Conservation (phyloP, 768 basidiomycete species). For the Pleurotus pulmonarius region DNA sequence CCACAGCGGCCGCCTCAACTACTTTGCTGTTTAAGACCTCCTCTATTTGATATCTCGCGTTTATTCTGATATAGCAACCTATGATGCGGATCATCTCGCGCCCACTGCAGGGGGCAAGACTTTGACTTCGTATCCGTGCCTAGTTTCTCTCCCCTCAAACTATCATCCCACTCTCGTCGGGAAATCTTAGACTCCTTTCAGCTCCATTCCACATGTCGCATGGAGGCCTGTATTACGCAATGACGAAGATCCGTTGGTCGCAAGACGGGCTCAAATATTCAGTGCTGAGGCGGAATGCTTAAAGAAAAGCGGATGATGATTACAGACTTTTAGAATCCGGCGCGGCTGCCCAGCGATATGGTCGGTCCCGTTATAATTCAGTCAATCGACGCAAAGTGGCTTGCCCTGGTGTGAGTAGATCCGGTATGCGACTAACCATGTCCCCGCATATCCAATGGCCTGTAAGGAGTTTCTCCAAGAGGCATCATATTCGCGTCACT, state of each 20-base stretch:
- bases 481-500: not conserved
- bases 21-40: not conserved
- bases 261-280: no score
- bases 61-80: conserved; percentile 5
- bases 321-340: not conserved
- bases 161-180: not conserved
- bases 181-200: not conserved
- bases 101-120: not conserved
- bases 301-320: not conserved
- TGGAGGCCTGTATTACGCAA: no score
- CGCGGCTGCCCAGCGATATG: conserved; percentile 3
- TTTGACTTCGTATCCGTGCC: no score
- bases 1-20: conserved; percentile 1
- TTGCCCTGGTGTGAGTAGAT: conserved; percentile 2
- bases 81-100: conserved; percentile 1
- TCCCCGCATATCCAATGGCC: not conserved
- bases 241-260: not conserved
- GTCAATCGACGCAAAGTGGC: not conserved
- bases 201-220: not conserved
- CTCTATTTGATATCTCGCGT: not conserved
- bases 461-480: not conserved
- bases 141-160: not conserved
- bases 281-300: not conserved
- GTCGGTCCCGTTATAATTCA: not conserved
- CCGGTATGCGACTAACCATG: not conserved